Percentiles rank a stretch among this genome's conserved stretches.
These are phyloP conservation scores for Eucalyptus tenuipes DNA, from an alignment of 345 rosid genomes.

Conservation along the genomic window DNA sequence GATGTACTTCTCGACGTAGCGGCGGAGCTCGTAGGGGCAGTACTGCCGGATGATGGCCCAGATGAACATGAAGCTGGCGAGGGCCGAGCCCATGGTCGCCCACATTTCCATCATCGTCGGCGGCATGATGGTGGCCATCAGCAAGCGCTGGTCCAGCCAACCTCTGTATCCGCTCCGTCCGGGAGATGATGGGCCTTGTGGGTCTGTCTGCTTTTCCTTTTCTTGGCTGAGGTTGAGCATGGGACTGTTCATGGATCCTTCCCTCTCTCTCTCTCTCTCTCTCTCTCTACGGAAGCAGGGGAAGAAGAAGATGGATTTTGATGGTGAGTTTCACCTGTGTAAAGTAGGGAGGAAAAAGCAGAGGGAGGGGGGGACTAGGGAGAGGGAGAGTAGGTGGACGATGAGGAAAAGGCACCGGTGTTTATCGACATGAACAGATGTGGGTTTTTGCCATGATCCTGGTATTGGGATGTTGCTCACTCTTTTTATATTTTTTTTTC, in stretches of 20 bases:
- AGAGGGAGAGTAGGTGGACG: neutral
- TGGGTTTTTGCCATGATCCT: neutral
- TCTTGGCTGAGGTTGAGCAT: neutral
- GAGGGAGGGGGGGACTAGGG: neutral
- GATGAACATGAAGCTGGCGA: constrained; percentile 45
- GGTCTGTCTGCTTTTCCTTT: neutral
- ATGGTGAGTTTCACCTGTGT: neutral
- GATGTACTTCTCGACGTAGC: constrained; percentile 20
- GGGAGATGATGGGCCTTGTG: neutral
- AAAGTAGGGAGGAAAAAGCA: neutral
- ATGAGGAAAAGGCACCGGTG: neutral
- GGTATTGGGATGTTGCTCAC: neutral
- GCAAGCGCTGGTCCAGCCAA: neutral
- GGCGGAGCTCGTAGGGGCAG: constrained; percentile 41
- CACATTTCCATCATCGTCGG: constrained; percentile 30
- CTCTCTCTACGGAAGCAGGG: neutral
- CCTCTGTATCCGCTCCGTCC: neutral
- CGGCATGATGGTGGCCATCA: constrained; percentile 4
- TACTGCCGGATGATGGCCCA: constrained; percentile 42
- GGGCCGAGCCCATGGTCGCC: constrained; percentile 47
- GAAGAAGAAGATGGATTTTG: neutral
- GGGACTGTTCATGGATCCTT: neutral
- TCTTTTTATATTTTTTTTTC: no score
- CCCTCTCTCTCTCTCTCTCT: neutral
- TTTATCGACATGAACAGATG: neutral